phyloP scores from a whole-genome alignment of 305 asterid species.

The Stenogyne calaminthoides region DNA sequence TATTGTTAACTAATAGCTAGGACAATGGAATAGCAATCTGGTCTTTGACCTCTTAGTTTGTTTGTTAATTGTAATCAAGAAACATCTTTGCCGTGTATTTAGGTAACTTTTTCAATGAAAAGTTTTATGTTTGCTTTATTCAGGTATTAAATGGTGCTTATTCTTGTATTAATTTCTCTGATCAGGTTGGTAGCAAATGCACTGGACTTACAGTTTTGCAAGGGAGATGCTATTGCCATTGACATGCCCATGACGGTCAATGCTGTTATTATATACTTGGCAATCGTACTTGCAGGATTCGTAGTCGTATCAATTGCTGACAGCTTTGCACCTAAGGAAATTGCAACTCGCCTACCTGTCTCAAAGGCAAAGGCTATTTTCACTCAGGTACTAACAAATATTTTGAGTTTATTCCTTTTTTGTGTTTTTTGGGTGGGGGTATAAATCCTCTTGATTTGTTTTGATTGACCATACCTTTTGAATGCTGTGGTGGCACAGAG shows the following conservation, averaged over 20 bases:
- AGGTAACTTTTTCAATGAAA: background rate
- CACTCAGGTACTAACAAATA: constrained; percentile 66
- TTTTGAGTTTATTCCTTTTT: background rate
- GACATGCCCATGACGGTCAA: constrained; percentile 94
- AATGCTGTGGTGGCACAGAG: constrained; percentile 98
- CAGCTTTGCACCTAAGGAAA: constrained; percentile 94
- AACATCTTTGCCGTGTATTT: constrained; percentile 10
- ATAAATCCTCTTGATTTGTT: background rate
- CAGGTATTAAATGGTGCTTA: background rate
- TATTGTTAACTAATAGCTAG: background rate
- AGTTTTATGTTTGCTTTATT: background rate
- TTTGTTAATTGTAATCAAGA: constrained; percentile 11
- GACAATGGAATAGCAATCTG: background rate
- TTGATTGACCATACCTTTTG: constrained; percentile 21
- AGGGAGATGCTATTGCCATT: constrained; percentile 91
- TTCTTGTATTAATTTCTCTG: constrained; percentile 16
- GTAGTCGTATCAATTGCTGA: constrained; percentile 96
- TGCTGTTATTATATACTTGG: constrained; percentile 84
- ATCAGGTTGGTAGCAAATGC: constrained; percentile 93
- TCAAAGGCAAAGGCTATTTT: constrained; percentile 87
- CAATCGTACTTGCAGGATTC: constrained; percentile 76
- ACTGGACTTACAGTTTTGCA: constrained; percentile 59
- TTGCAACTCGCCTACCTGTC: constrained; percentile 76
- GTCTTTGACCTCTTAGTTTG: background rate
- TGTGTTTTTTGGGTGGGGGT: too few relatives aligned